A percentile compares a stretch with the other conserved stretches of the same genome.
These are phyloP conservation scores for Hymenoscyphus fructigenus DNA, from an alignment of 2,329 filamentous ascomycete species.

Conservation along the genomic window DNA sequence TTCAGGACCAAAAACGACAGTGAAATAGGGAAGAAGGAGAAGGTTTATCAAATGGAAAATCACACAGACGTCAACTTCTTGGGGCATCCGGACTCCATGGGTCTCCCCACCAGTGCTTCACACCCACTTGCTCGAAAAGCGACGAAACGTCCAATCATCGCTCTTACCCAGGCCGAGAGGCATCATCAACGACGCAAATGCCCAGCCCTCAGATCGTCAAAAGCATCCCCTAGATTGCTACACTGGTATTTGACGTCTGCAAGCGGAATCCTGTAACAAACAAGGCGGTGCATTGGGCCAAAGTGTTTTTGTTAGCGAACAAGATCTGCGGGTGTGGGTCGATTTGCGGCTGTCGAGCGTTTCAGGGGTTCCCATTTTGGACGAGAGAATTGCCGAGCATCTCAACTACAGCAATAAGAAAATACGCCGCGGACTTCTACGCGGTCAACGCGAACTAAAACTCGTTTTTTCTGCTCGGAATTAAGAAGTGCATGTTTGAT, in stretches of 20 bases:
- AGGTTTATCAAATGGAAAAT: not conserved
- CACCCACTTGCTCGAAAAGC: not conserved
- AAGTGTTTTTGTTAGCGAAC: not conserved
- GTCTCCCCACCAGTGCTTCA: not conserved
- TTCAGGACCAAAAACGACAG: not conserved
- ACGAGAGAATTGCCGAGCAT: not conserved
- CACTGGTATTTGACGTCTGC: not conserved
- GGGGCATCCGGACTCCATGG: not conserved
- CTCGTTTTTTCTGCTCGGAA: not conserved
- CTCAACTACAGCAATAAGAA: not conserved
- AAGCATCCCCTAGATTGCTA: not conserved
- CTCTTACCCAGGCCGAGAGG: not conserved
- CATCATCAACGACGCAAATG: not conserved
- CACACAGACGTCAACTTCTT: not conserved
- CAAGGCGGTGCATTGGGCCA: not conserved
- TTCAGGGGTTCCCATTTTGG: conserved; percentile 1
- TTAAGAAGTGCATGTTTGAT: not conserved
- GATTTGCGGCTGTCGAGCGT: not conserved
- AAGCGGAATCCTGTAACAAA: not conserved
- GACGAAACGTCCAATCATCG: not conserved
- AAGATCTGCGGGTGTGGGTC: not conserved
- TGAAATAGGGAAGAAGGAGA: not conserved
- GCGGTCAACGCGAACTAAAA: not conserved
- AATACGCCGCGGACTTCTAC: not conserved
- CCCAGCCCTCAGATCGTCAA: not conserved